phyloP scores from a whole-genome alignment of 805 yeast genomes.

The Pichia heedii region DNA sequence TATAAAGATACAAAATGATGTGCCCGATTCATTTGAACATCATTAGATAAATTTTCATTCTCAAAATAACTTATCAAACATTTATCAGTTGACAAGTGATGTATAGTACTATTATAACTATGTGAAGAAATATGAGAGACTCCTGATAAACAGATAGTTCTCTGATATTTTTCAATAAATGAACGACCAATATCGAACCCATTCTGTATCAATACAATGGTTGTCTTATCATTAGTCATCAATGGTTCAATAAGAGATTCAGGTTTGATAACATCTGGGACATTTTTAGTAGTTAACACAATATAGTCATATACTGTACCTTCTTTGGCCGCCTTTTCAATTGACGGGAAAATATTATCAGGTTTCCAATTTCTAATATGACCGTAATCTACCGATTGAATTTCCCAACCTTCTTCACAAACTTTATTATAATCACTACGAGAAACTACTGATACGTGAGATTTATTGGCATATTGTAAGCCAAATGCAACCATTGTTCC shows the following conservation, averaged over 20 bases:
- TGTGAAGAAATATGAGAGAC: constrained; percentile 46
- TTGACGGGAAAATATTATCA: constrained; percentile 23
- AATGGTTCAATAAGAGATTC: constrained; percentile 45
- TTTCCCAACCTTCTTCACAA: constrained; percentile 39
- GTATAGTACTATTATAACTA: constrained; percentile 1
- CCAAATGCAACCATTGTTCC: constrained; percentile 69
- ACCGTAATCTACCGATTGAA: constrained; percentile 58
- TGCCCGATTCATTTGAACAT: constrained; percentile 29
- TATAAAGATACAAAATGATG: constrained; percentile 39
- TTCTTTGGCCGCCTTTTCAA: constrained; percentile 33
- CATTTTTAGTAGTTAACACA: constrained; percentile 48
- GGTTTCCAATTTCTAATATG: constrained; percentile 49
- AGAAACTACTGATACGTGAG: constrained; percentile 51
- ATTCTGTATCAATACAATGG: constrained; percentile 53
- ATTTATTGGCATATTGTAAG: constrained; percentile 36
- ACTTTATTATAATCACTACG: constrained; percentile 48
- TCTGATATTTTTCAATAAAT: constrained; percentile 41
- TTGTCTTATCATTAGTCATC: constrained; percentile 35
- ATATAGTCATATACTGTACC: constrained; percentile 43
- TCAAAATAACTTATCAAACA: constrained; percentile 46
- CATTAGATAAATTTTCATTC: constrained; percentile 27
- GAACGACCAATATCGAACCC: constrained; percentile 58
- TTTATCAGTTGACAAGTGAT: too few species aligned
- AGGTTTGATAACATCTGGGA: constrained; percentile 47
- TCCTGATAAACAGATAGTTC: constrained; percentile 47